Base-by-base conservation (phyloP, 202 grass and related monocot species). In the Schoenoplectus tabernaemontani region DNA sequence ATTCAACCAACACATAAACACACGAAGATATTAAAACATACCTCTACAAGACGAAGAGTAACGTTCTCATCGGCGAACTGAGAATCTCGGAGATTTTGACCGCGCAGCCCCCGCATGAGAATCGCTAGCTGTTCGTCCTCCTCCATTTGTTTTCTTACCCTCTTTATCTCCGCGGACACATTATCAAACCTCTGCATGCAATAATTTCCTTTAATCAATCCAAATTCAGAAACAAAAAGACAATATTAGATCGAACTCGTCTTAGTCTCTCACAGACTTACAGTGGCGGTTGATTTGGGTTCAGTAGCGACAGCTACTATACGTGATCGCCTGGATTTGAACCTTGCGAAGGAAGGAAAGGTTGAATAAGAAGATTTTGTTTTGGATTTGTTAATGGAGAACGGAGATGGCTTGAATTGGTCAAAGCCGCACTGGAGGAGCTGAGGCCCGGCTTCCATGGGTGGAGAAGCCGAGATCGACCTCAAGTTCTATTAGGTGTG, bases 61-160 rank as follows among this genome's bases (percentile, higher is more conserved):
- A 97, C 62, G 62, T 89, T 88, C 7, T 87, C 83, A 69, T 94
- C 91, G 0, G 95, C 95, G 41, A 97, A 97, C 84, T 94, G 91
- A 9, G 65, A 66, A 78, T 97, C 95, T 24, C 76, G 80, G 78
- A 97, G 95, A 81, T 97, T 97, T 83, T 93, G 91, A 26, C 95
- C 95, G 1, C 91, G 95, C 32, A 97, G 89, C 2, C 95, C 95
- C 81, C 95, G 89, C 95, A 97, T 97, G 86, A 97, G 87, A 24
- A 84, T 60, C 26, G 95, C 64, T 9, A 97, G 87, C 86, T 97
- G 91, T 88, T 97, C 95, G 82, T 97, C 95, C 86, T 97, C 81
- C 91, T 97, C 94, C 95, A 97, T 94, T 83, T 97, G 91, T 85
- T 97, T 97, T 30, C 95, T 87, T 81, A 97, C 91, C 30, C 89